phyloP scores from a whole-genome alignment of 345 rosid species.

The Melaleuca alternifolia region DNA sequence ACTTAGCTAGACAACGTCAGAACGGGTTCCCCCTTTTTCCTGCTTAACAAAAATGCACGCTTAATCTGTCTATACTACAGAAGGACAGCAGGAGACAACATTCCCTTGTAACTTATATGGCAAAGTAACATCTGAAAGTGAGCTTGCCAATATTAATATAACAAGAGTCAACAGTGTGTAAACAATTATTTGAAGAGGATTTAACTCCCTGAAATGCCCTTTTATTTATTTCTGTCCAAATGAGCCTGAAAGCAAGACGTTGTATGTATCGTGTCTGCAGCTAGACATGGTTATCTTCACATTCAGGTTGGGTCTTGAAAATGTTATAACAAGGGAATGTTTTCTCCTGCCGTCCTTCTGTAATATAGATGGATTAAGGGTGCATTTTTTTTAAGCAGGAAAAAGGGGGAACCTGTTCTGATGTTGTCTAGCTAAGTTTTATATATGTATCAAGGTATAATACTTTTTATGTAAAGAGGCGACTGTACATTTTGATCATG shows the following conservation, averaged over 20 bases:
- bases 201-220: neutral
- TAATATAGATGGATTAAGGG: neutral
- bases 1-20: neutral
- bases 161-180: neutral
- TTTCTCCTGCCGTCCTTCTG: neutral
- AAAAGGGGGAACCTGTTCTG: neutral
- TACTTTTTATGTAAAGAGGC: neutral
- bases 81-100: neutral
- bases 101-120: neutral
- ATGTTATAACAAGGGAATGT: neutral
- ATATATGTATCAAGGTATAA: neutral
- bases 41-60: neutral
- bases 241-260: neutral
- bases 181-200: neutral
- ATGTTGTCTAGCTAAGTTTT: neutral
- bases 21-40: neutral
- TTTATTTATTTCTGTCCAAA: neutral
- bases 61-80: neutral
- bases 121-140: neutral
- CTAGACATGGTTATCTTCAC: neutral
- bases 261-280: neutral
- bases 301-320: neutral
- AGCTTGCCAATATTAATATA: neutral
- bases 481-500: neutral
- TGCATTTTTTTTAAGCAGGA: neutral